Base-by-base conservation (phyloP, 768 basidiomycete species). In the Lentinula detonsa region DNA sequence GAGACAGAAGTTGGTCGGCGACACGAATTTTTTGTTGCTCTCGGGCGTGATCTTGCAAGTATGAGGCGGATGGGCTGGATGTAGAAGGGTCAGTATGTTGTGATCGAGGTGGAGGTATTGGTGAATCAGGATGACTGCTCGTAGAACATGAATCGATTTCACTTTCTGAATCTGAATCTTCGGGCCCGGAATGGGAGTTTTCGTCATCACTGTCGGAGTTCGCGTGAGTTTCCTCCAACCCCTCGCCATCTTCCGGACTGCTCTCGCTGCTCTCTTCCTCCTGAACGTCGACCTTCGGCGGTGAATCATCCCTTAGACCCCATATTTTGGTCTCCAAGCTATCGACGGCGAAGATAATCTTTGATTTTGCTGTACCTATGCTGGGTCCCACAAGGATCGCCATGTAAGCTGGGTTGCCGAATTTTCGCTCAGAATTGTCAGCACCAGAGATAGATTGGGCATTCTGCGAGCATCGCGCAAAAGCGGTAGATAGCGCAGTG, bases 311-410 rank as follows among this genome's bases (percentile, higher is more conserved):
- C 37, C 73, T 67, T 46, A 68, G 57, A 0, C 80, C 77, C 76
- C 77, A 76, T 5, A 75, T 63, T 39, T 70, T 84, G 16, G 77
- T 75, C 60, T 88, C 84, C 7, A 91, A 68, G 0, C 85, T 86
- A 68, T 91, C 84, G 2, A 92, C 75, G 0, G 78, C 86, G 16
- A 87, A 75, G 15, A 90, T 69, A 1, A 91, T 80, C 62, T 79
- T 79, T 1, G 86, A 77, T 64, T 81, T 87, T 2, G 89, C 81
- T 0, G 85, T 78, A 13, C 81, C 80, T 3, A 85, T 68, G 56
- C 82, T 87, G 0, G 90, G 83, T 2, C 90, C 90, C 1, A 92
- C 76, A 10, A 87, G 73, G 45, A 91, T 78, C 0, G 82, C 81
- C 15, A 93, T 72, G 66, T 86, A 84, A 1, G 77, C 83, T 8